Conservation (phyloP, 345 rosid genomes). For the Camelina hispida region DNA sequence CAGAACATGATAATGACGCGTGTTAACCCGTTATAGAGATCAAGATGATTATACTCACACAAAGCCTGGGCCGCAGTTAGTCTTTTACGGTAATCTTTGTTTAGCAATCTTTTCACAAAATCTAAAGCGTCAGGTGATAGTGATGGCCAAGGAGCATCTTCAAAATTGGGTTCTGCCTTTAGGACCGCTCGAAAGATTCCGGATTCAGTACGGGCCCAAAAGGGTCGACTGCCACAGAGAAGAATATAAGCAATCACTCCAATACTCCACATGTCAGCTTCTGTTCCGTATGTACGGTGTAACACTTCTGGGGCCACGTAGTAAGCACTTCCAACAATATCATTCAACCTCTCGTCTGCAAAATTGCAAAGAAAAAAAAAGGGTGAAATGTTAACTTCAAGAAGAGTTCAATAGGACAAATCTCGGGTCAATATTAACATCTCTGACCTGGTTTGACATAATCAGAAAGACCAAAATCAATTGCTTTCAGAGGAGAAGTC, state of each 20-base stretch:
- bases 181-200: slow-evolving; percentile 91
- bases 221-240: slow-evolving; percentile 94
- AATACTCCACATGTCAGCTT: slow-evolving; percentile 99
- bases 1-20: background rate
- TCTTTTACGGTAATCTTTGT: slow-evolving; percentile 96
- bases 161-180: slow-evolving; percentile 91
- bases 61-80: slow-evolving; percentile 95
- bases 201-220: slow-evolving; percentile 98
- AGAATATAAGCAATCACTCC: slow-evolving; percentile 97
- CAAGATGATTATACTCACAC: slow-evolving; percentile 57
- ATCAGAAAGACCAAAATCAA: slow-evolving; percentile 98
- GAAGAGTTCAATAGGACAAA: slow-evolving; percentile 6
- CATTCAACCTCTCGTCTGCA: slow-evolving; percentile 96
- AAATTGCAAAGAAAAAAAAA: background rate
- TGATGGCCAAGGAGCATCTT: slow-evolving; percentile 96
- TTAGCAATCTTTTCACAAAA: slow-evolving; percentile 87
- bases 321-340: slow-evolving; percentile 98
- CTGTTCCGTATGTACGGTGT: slow-evolving; percentile 92
- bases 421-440: slow-evolving; percentile 2
- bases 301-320: slow-evolving; percentile 98
- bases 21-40: slow-evolving; percentile 23
- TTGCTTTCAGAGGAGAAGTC: slow-evolving; percentile 79
- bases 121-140: slow-evolving; percentile 84
- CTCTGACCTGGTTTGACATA: slow-evolving; percentile 92
- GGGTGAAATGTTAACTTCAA: slow-evolving; percentile 11